phyloP scores from a whole-genome alignment of 805 yeast species.

The Yamadazyma akitaensis region DNA sequence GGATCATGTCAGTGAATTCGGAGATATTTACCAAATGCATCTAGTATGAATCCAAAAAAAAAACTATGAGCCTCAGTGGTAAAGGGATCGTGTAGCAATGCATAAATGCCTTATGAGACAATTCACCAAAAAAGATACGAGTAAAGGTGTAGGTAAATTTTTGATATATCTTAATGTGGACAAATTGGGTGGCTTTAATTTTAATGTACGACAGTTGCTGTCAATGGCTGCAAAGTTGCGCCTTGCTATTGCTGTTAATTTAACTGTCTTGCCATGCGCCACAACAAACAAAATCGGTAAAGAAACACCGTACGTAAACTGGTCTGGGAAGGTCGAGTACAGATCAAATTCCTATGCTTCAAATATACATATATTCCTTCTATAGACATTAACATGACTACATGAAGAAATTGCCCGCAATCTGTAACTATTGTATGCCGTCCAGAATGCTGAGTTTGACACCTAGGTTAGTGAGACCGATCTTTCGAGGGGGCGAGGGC shows the following conservation, averaged over 20 bases:
- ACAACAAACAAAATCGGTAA: neutral
- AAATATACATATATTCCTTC: neutral
- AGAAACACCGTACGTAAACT: too few species aligned
- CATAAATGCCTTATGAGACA: too few species aligned
- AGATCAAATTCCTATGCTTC: too few species aligned
- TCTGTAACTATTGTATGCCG: neutral
- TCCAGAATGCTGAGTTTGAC: neutral
- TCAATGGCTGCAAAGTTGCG: conserved; percentile 2
- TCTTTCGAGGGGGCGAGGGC: neutral
- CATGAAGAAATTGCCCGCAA: neutral
- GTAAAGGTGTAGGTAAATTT: too few species aligned
- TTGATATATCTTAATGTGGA: neutral
- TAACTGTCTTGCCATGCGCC: neutral
- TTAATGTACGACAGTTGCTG: neutral
- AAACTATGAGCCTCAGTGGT: too few species aligned
- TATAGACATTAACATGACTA: neutral
- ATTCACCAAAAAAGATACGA: too few species aligned
- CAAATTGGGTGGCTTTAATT: neutral
- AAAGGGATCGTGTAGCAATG: too few species aligned
- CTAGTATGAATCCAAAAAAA: too few species aligned
- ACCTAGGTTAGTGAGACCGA: neutral
- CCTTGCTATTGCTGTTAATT: neutral
- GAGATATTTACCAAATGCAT: too few species aligned
- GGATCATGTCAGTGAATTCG: too few species aligned
- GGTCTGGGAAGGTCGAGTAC: too few species aligned